Conservation (phyloP, 257 asterid species). For the Solanum phureja region DNA sequence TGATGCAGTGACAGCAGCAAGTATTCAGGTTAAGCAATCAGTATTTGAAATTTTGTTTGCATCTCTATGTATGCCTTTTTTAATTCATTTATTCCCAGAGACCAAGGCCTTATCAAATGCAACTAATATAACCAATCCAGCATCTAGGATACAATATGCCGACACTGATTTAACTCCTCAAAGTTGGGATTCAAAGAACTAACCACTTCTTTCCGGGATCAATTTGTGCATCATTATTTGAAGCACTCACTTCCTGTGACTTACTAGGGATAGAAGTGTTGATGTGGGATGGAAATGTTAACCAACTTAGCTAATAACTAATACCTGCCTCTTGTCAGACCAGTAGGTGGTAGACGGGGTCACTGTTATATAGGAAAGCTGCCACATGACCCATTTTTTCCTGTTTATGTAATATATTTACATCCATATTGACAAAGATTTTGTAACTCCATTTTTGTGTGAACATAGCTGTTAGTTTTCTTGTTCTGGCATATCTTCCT, state of each 20-base stretch:
- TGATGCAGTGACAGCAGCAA: constrained; percentile 81
- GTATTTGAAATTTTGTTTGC: background rate
- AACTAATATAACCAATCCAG: background rate
- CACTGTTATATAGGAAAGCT: background rate
- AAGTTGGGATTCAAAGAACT: background rate
- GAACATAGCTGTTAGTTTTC: background rate
- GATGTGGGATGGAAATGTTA: background rate
- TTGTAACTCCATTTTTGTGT: background rate
- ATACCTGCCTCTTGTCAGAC: background rate
- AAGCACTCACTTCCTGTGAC: background rate
- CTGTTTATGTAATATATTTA: background rate
- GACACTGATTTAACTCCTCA: background rate
- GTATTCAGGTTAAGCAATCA: constrained; percentile 63
- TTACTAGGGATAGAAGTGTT: background rate
- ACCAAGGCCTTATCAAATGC: background rate
- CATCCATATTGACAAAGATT: background rate
- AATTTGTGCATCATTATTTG: background rate
- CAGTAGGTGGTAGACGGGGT: background rate
- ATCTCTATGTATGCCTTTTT: background rate
- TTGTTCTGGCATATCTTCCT: background rate
- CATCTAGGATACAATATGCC: background rate
- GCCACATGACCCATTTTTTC: background rate
- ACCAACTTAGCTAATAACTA: background rate
- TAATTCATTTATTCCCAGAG: background rate
- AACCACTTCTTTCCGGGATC: background rate